Conservation (phyloP, 257 asterid species). For the Petunia secreta region DNA sequence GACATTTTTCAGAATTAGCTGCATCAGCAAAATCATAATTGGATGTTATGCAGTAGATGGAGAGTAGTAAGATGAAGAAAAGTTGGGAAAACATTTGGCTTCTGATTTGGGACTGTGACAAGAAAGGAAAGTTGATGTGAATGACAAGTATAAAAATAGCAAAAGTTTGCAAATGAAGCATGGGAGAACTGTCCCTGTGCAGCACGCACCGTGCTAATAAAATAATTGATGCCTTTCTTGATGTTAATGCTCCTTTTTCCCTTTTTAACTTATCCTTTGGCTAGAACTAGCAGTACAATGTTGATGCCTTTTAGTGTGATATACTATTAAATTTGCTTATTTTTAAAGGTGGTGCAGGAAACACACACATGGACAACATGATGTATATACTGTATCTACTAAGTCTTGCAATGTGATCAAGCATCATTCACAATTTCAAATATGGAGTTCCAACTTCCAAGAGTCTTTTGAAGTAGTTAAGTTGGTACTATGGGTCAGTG, state of each 20-base stretch:
- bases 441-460: too few relatives aligned
- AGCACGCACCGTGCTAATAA: constrained; percentile 25
- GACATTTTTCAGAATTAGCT: constrained; percentile 35
- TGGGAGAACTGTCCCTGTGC: not conserved
- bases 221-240: not conserved
- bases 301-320: too few relatives aligned
- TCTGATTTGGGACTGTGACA: constrained; percentile 32
- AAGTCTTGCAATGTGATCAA: too few relatives aligned
- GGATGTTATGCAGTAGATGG: constrained; percentile 22
- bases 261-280: too few relatives aligned
- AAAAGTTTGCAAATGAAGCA: not conserved
- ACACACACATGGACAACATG: too few relatives aligned
- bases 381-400: too few relatives aligned
- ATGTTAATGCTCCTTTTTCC: not conserved
- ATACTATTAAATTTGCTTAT: too few relatives aligned
- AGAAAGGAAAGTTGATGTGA: not conserved
- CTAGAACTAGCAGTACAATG: too few relatives aligned
- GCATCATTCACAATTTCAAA: too few relatives aligned
- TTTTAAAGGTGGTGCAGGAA: too few relatives aligned
- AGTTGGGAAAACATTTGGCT: constrained; percentile 16
- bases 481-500: too few relatives aligned
- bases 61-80: constrained; percentile 28
- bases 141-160: not conserved
- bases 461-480: too few relatives aligned
- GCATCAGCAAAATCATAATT: constrained; percentile 27